Evolutionary conservation across 805 yeast genomes (phyloP), one percentile per base, ranked within the genome.

Genomic region (Wickerhamomyces queroliae): DNA sequence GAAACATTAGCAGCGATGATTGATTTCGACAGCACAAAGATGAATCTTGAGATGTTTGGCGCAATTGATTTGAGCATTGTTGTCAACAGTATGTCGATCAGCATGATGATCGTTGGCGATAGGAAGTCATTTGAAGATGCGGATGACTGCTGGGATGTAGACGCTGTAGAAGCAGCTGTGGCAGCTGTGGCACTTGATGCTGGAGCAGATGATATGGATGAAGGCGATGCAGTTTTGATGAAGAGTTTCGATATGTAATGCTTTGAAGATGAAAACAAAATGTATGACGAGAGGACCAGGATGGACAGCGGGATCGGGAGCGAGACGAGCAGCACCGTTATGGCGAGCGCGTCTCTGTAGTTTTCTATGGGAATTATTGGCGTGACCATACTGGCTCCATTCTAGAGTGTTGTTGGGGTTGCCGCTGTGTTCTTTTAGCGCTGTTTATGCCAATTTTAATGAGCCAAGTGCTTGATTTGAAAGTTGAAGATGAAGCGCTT

Each of bases 271-370:
- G 51, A 48, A 5, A 48, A 39, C 26, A 48, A 15, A 12, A 47
- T 48, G 35, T 41, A 51, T 7, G 48, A 30, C 5, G 26, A 3
- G 19, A 53, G 37, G 4, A 50, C 43, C 26, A 45, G 13, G 2
- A 37, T 38, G n/a, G 56, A 47, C 7, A 53, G 31, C 3, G 41
- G 35, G 13, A 55, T 51, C 9, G 60, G 60, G 11, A 52, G 21
- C 15, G 53, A 45, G 7, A 55, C 36, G 2, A 55, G 45, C 7
- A 55, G 34, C 11, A 48, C 41, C 7, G 53, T 41, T 4, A 55
- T 33, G 3, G 60, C 55, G 5, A 51, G 36, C 3, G 60, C 46
- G 37, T 55, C 60, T 36, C 45, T 37, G 31, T 50, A 37, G 1
- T 55, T 19, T 11, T 49, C 40, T 30, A 37, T 36, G 5, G 58